Conservation (phyloP, 352 stramenopile species). For the Thalassiosira mediterranea region DNA sequence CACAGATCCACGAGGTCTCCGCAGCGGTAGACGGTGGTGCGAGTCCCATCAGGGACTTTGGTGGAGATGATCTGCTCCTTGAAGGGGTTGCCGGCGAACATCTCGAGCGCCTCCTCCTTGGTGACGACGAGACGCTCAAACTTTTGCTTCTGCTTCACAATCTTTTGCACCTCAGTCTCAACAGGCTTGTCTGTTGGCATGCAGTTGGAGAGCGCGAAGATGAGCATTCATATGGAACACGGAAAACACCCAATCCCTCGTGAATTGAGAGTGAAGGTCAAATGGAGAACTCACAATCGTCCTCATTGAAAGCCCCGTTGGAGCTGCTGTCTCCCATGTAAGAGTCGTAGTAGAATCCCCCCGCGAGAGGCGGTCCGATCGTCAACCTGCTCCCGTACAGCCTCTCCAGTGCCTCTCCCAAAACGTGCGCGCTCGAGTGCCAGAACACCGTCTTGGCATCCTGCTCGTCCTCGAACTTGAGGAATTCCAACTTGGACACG, state of each 20-base stretch:
- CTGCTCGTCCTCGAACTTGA: constrained; percentile 96
- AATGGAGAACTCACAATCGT: constrained; percentile 77
- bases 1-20: constrained; percentile 98
- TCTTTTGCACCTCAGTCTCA: constrained; percentile 90
- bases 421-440: constrained; percentile 97
- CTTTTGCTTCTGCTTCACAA: constrained; percentile 96
- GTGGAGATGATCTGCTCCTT: constrained; percentile 96
- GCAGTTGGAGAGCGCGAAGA: constrained; percentile 1
- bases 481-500: constrained; percentile 92
- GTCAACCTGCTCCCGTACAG: constrained; percentile 96
- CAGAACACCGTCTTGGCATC: constrained; percentile 91
- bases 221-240: background rate
- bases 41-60: constrained; percentile 95
- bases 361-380: constrained; percentile 95
- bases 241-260: too few relatives aligned
- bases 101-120: constrained; percentile 97
- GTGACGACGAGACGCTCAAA: constrained; percentile 98
- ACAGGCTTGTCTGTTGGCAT: constrained; percentile 74
- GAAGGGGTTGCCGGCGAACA: constrained; percentile 99
- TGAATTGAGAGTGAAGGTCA: constrained; percentile 28
- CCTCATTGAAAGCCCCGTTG: constrained; percentile 77
- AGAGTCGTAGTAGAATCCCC: constrained; percentile 99
- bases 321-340: constrained; percentile 92
- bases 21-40: constrained; percentile 98
- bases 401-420: constrained; percentile 96